A percentile compares a stretch with the other conserved stretches of the same genome.
phyloP scores from a whole-genome alignment of 441 rosid species.

The Euphorbia schlechtendalii region DNA sequence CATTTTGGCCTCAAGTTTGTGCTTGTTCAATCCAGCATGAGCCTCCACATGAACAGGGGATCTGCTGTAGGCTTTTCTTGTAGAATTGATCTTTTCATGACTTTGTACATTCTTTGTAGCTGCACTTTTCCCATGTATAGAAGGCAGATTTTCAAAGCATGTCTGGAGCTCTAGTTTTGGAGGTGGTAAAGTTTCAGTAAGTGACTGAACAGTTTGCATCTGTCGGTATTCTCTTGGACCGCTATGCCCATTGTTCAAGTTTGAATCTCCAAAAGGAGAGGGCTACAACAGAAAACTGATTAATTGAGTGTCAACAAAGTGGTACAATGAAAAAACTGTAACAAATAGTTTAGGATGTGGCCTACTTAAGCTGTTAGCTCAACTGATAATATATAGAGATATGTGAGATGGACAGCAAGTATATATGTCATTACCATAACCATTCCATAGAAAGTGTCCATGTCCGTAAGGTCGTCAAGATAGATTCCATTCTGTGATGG shows the following conservation, averaged over 20 bases:
- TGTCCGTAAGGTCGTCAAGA: neutral
- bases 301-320: neutral
- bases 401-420: too few species aligned
- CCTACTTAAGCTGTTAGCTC: too few species aligned
- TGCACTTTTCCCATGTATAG: neutral
- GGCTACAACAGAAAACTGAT: neutral
- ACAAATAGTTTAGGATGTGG: too few species aligned
- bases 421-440: too few species aligned
- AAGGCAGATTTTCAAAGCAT: neutral
- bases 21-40: neutral
- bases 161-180: neutral
- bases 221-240: conserved; percentile 5
- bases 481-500: neutral
- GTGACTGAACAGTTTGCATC: conserved; percentile 2
- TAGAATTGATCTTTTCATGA: neutral
- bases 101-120: neutral
- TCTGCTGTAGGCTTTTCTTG: neutral
- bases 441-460: neutral
- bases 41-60: neutral
- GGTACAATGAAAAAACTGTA: neutral
- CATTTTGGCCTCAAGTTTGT: neutral
- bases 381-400: too few species aligned
- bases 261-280: conserved; percentile 5
- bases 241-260: neutral
- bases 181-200: conserved; percentile 12